Evolutionary conservation across 2,329 filamentous ascomycete species (phyloP), one percentile per base, ranked within the genome.

Genomic region (Tricladium varicosporioides): DNA sequence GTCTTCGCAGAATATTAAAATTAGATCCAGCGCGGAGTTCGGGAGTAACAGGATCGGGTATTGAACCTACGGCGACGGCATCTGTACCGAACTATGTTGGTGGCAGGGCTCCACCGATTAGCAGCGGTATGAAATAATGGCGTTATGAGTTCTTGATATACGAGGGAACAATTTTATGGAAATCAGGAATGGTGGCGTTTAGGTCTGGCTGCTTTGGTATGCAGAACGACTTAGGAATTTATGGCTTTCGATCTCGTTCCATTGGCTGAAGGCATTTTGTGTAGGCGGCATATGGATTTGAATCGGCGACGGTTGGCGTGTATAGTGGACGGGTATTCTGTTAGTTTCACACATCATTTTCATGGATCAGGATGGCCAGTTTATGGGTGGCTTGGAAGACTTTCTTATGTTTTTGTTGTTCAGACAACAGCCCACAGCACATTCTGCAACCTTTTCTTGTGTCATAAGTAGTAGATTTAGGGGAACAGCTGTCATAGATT

Each of bases 1-100:
- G 60, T 58, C 66, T 71, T 40, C 66, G 70, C 22, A 68, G 61
- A 43, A 65, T 71, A 16, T 60, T 71, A 49, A 71, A 71, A 54
- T 52, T 71, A 46, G 63, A 68, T 46, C 60, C 68, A 15, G 43
- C 54, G 18, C 60, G 53, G 16, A 60, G 53, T 57, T 61, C 63
- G 33, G 60, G 57, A 13, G 50, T 52, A 46, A 22, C 52, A 33
- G 43, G 44, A n/a, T 19, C 56, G 15, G 36, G 50, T 18, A 53
- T 57, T 47, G 52, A 58, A 51, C 48, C 61, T 45, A 40, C 56
- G 18, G 58, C 59, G 48, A n/a, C 61, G 40, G 61, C 49, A 33
- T 54, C 63, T 15, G 59, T 60, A 48, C 59, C 62, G 31, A 65
- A 63, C 54, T 65, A 65, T 56, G 57, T 63, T 55, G 60, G 62